Percentiles rank a stretch among this genome's conserved stretches.
These are phyloP conservation scores for Ogataea salicorniae DNA, from an alignment of 805 yeast species.

Conservation along the genomic window DNA sequence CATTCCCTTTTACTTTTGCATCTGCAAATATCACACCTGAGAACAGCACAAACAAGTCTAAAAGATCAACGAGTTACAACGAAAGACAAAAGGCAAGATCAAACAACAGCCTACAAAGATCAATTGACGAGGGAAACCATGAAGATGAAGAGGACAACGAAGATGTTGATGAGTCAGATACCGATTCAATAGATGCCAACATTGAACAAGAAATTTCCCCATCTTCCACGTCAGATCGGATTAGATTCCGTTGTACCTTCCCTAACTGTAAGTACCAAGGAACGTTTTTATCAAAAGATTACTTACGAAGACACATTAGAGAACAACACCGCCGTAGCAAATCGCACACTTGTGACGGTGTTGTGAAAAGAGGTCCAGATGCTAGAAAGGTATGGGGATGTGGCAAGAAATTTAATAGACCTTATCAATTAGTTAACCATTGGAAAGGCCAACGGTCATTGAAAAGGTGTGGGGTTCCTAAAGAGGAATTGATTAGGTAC, in stretches of 20 bases:
- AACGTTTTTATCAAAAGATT: slow-evolving; percentile 25
- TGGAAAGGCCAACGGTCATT: slow-evolving; percentile 30
- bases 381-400: slow-evolving; percentile 26
- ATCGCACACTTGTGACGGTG: slow-evolving; percentile 18
- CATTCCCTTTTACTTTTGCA: too few relatives aligned
- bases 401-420: slow-evolving; percentile 28
- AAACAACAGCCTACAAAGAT: background rate
- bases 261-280: slow-evolving; percentile 25
- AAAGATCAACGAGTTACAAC: too few relatives aligned
- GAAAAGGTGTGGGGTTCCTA: slow-evolving; percentile 27
- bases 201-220: slow-evolving; percentile 4
- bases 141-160: slow-evolving; percentile 2
- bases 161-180: slow-evolving; percentile 4
- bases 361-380: background rate
- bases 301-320: slow-evolving; percentile 22
- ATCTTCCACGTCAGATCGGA: slow-evolving; percentile 3
- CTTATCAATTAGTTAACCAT: slow-evolving; percentile 31
- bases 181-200: slow-evolving; percentile 8
- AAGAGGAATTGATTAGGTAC: slow-evolving; percentile 15
- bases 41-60: too few relatives aligned
- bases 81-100: background rate
- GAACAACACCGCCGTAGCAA: slow-evolving; percentile 23
- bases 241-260: slow-evolving; percentile 15
- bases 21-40: too few relatives aligned
- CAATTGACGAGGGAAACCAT: background rate